Conservation (phyloP, 129 eudicot genomes). For the Dittrichia graveolens region DNA sequence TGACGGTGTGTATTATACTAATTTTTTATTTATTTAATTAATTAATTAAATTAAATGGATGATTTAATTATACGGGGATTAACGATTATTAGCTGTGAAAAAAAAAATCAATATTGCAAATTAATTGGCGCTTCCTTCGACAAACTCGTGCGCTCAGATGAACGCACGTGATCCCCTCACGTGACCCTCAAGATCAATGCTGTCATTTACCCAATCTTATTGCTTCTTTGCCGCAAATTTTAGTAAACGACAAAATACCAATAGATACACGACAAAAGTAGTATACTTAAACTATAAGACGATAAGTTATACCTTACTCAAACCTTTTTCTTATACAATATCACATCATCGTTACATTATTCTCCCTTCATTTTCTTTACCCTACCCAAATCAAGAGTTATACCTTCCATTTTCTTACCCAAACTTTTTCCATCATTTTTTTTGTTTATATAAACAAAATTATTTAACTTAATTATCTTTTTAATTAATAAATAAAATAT, state of each 20-base stretch:
- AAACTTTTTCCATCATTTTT: too few relatives aligned
- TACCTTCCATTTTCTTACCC: too few relatives aligned
- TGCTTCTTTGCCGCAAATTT: neutral
- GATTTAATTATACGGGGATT: constrained; percentile 20
- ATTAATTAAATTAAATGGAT: neutral
- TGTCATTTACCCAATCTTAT: constrained; percentile 23
- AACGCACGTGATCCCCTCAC: constrained; percentile 18
- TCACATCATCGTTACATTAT: too few relatives aligned
- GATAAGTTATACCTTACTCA: too few relatives aligned
- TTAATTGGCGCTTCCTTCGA: constrained; percentile 30
- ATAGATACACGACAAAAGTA: too few relatives aligned
- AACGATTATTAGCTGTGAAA: constrained; percentile 31
- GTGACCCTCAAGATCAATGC: constrained; percentile 30
- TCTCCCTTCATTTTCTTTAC: too few relatives aligned
- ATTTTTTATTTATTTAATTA: neutral
- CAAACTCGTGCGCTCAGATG: constrained; percentile 29
- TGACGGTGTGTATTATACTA: neutral
- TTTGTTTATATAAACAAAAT: too few relatives aligned
- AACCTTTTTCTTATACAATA: too few relatives aligned
- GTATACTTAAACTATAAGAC: too few relatives aligned
- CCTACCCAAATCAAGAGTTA: too few relatives aligned
- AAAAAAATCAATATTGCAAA: constrained; percentile 21
- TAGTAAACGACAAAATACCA: neutral
- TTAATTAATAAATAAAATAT: too few relatives aligned
- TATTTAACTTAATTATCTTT: too few relatives aligned